Percentiles rank a stretch among this genome's conserved stretches.
phyloP scores from a whole-genome alignment of 768 basidiomycete species.

The Naganishia vishniacii region DNA sequence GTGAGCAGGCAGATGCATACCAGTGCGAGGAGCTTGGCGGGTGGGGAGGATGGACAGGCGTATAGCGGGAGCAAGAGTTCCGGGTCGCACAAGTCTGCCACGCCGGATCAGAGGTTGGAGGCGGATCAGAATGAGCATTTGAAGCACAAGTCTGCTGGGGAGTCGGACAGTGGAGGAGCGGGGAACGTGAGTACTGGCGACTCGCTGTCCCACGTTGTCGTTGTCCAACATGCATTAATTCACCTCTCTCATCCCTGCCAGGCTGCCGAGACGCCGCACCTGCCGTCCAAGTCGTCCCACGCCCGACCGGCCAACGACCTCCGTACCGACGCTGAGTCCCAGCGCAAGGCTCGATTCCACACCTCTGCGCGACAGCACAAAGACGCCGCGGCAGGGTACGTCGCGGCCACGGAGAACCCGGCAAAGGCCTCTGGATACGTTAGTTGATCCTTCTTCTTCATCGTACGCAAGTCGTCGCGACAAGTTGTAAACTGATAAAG shows the following conservation, averaged over 20 bases:
- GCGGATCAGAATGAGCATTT: conserved; percentile 45
- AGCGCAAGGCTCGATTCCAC: conserved; percentile 31
- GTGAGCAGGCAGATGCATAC: conserved; percentile 17
- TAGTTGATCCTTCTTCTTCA: not conserved
- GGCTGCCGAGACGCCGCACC: conserved; percentile 35
- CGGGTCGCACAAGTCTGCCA: not conserved
- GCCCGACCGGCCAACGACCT: conserved; percentile 13
- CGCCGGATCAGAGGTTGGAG: conserved; percentile 30
- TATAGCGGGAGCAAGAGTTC: conserved; percentile 1
- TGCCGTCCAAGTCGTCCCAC: conserved; percentile 34
- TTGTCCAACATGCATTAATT: too few relatives aligned
- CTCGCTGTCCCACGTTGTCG: too few relatives aligned
- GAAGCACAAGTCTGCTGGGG: conserved; percentile 34
- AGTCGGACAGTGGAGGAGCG: conserved; percentile 32
- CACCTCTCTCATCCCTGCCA: not conserved
- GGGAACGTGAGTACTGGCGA: conserved; percentile 35
- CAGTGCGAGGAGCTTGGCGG: not conserved
- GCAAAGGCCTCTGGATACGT: conserved; percentile 21
- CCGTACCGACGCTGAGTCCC: conserved; percentile 17
- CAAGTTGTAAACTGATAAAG: conserved; percentile 1
- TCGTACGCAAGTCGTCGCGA: too few relatives aligned
- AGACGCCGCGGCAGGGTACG: conserved; percentile 21
- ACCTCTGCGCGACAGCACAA: conserved; percentile 30
- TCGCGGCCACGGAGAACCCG: conserved; percentile 10
- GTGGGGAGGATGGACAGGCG: conserved; percentile 11